phyloP scores from a whole-genome alignment of 1,284 basidiomycete genomes.

The Sanghuangporus baumii region DNA sequence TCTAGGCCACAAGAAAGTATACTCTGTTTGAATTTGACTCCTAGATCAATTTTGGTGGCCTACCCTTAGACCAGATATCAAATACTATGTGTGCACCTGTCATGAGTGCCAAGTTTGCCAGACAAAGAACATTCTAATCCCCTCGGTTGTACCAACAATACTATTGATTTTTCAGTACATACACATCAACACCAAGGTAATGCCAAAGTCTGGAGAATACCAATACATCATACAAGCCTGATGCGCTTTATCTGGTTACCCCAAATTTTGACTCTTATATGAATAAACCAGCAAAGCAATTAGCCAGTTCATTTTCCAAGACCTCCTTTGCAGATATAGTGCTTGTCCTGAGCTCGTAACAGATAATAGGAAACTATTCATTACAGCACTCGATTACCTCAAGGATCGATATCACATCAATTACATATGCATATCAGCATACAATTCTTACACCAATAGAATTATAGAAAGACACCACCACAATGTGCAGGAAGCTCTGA shows the following conservation, averaged over 20 bases:
- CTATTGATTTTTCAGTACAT: slow-evolving; percentile 27
- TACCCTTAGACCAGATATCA: slow-evolving; percentile 24
- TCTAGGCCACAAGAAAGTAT: slow-evolving; percentile 24
- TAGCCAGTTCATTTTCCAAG: slow-evolving; percentile 24
- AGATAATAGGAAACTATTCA: slow-evolving; percentile 28
- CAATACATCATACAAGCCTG: slow-evolving; percentile 24
- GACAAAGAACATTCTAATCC: slow-evolving; percentile 25
- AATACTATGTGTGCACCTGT: slow-evolving; percentile 31
- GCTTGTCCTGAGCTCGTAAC: slow-evolving; percentile 24
- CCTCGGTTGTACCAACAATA: background rate
- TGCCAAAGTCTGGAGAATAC: slow-evolving; percentile 24
- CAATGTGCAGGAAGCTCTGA: slow-evolving; percentile 30
- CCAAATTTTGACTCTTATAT: slow-evolving; percentile 20
- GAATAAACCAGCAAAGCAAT: slow-evolving; percentile 20
- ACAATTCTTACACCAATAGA: slow-evolving; percentile 40
- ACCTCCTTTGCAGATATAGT: slow-evolving; percentile 24
- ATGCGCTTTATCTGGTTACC: slow-evolving; percentile 22
- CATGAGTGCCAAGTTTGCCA: slow-evolving; percentile 28
- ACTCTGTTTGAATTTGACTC: slow-evolving; percentile 11
- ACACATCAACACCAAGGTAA: slow-evolving; percentile 29
- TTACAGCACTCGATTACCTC: background rate
- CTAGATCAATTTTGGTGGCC: slow-evolving; percentile 28
- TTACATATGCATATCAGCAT: slow-evolving; percentile 15
- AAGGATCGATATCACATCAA: background rate
- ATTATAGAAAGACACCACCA: slow-evolving; percentile 33